Percentiles rank a stretch among this genome's conserved stretches.
Evolutionary conservation across 202 grass and related monocot genomes (phyloP).

Genomic region (Elaeis oleifera): DNA sequence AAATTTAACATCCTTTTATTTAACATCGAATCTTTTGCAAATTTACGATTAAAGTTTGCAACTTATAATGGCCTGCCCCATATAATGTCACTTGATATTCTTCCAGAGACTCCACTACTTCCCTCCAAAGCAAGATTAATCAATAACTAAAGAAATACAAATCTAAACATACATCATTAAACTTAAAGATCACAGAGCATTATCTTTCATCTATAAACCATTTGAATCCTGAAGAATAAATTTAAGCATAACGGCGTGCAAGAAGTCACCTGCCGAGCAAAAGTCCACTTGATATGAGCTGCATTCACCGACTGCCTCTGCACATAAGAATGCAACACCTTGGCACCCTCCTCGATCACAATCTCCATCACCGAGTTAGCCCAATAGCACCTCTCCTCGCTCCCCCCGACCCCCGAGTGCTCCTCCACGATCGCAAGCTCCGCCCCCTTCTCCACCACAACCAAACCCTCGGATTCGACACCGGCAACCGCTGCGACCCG

Average conservation of each 20-base stretch:
- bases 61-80: too few species aligned
- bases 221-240: too few species aligned
- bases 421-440: slow-evolving; percentile 76
- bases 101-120: too few species aligned
- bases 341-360: slow-evolving; percentile 45
- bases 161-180: too few species aligned
- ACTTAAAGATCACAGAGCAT: too few species aligned
- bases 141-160: too few species aligned
- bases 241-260: background rate
- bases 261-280: slow-evolving; percentile 47
- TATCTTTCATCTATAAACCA: too few species aligned
- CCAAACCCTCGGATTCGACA: slow-evolving; percentile 88
- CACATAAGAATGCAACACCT: slow-evolving; percentile 72
- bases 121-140: too few species aligned
- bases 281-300: slow-evolving; percentile 89
- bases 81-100: too few species aligned
- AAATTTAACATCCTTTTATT: too few species aligned
- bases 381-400: slow-evolving; percentile 60
- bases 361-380: slow-evolving; percentile 87
- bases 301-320: slow-evolving; percentile 60
- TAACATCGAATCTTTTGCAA: too few species aligned
- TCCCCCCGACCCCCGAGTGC: slow-evolving; percentile 42
- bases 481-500: slow-evolving; percentile 29
- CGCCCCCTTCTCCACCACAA: slow-evolving; percentile 64
- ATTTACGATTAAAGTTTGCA: too few species aligned